These are phyloP conservation scores for Pythium monospermum DNA, from an alignment of 352 stramenopile species.

Conservation along the genomic window DNA sequence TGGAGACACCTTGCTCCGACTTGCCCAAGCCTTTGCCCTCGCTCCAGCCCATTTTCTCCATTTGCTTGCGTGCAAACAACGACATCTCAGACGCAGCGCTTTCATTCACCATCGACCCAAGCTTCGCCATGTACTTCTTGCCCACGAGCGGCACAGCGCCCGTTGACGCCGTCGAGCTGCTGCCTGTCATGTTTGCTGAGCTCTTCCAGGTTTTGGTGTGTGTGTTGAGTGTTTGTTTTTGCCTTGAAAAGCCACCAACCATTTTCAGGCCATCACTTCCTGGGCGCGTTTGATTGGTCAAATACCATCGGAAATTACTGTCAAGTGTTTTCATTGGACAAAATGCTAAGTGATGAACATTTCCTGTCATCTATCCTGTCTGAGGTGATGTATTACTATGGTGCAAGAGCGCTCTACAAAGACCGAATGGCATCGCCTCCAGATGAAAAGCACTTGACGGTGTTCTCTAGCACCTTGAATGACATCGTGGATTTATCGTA, in stretches of 20 bases:
- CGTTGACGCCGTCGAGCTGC: slow-evolving; percentile 3
- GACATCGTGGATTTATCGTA: slow-evolving; percentile 28
- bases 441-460: slow-evolving; percentile 48
- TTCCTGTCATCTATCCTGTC: too few relatives aligned
- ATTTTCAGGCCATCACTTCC: too few relatives aligned
- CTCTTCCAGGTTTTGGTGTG: too few relatives aligned
- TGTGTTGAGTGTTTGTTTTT: too few relatives aligned
- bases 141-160: slow-evolving; percentile 61
- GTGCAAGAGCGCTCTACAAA: too few relatives aligned
- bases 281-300: neutral
- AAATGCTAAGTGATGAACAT: too few relatives aligned
- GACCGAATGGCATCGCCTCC: slow-evolving; percentile 28
- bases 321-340: neutral
- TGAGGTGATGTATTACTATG: too few relatives aligned
- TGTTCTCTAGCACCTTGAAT: slow-evolving; percentile 75
- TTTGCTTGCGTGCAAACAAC: slow-evolving; percentile 80
- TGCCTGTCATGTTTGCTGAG: slow-evolving; percentile 4
- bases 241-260: too few relatives aligned
- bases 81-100: slow-evolving; percentile 57
- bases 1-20: slow-evolving; percentile 89
- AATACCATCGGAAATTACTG: neutral
- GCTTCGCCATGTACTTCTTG: slow-evolving; percentile 77
- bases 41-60: slow-evolving; percentile 95
- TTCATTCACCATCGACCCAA: slow-evolving; percentile 82
- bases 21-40: slow-evolving; percentile 96